A percentile compares a stretch with the other conserved stretches of the same genome.
Evolutionary conservation across 495 filamentous ascomycete species (phyloP).

Genomic region (Penicillium flavigenum): DNA sequence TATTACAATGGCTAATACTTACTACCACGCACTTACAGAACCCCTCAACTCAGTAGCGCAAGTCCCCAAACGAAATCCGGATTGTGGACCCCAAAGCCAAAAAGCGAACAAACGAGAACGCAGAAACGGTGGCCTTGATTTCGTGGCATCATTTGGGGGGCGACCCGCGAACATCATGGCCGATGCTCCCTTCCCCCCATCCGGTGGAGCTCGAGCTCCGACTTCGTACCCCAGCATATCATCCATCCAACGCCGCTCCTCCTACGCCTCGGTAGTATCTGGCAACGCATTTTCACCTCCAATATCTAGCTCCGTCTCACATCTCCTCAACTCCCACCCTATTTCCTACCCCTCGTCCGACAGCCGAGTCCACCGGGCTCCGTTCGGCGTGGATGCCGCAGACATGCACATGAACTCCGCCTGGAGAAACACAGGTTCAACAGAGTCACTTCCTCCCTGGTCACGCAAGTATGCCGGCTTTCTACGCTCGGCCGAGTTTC

Average conservation of each 20-base stretch:
- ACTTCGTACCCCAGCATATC: conserved; percentile 38
- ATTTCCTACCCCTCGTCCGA: conserved; percentile 39
- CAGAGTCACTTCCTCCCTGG: conserved; percentile 50
- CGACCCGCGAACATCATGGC: conserved; percentile 39
- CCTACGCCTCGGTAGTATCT: conserved; percentile 82
- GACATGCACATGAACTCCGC: conserved; percentile 47
- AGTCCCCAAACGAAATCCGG: not conserved
- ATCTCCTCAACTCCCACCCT: conserved; percentile 55
- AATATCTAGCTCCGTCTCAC: conserved; percentile 55
- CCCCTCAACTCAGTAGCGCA: not conserved
- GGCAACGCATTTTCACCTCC: conserved; percentile 57
- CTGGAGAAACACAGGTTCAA: conserved; percentile 38
- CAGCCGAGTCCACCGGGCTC: conserved; percentile 35
- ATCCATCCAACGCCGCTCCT: conserved; percentile 53
- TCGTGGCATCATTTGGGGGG: conserved; percentile 14
- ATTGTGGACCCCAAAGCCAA: not conserved
- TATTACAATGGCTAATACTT: not conserved
- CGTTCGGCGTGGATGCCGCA: conserved; percentile 45
- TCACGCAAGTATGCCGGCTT: conserved; percentile 62
- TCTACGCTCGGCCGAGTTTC: conserved; percentile 36
- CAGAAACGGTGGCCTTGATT: conserved; percentile 4
- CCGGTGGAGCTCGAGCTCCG: conserved; percentile 48
- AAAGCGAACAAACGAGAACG: not conserved
- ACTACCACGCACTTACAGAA: conserved; percentile 2
- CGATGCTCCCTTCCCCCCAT: conserved; percentile 47